These are phyloP conservation scores for Eruca vesicaria DNA, from an alignment of 441 rosid species.

Conservation along the genomic window DNA sequence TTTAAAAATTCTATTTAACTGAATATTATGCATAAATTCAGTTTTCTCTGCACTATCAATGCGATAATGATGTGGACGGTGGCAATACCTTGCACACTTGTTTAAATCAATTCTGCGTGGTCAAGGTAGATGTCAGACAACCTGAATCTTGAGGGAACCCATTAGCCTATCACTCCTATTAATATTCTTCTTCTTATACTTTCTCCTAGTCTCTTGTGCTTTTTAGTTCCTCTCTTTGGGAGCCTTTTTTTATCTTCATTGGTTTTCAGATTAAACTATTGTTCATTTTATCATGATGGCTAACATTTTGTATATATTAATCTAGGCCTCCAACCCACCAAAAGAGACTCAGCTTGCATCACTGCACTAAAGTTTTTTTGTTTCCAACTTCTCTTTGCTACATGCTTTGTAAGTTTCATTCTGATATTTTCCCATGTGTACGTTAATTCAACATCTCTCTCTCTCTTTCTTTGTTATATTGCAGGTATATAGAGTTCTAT, in stretches of 20 bases:
- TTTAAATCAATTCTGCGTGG: slow-evolving; percentile 90
- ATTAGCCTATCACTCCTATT: slow-evolving; percentile 30
- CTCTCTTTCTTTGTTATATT: slow-evolving; percentile 27
- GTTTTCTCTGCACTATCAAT: slow-evolving; percentile 72
- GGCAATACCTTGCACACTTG: slow-evolving; percentile 91
- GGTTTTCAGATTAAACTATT: slow-evolving; percentile 18
- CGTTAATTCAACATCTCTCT: slow-evolving; percentile 40
- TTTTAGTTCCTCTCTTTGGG: slow-evolving; percentile 7
- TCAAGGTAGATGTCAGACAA: slow-evolving; percentile 87
- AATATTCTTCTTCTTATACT: slow-evolving; percentile 30
- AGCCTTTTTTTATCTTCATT: slow-evolving; percentile 11
- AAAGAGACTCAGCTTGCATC: slow-evolving; percentile 77
- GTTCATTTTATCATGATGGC: slow-evolving; percentile 35
- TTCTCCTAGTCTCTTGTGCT: slow-evolving; percentile 16
- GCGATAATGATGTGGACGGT: slow-evolving; percentile 96
- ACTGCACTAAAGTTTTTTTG: slow-evolving; percentile 62
- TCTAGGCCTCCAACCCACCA: slow-evolving; percentile 56
- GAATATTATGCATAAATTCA: slow-evolving; percentile 34
- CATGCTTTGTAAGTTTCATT: slow-evolving; percentile 55
- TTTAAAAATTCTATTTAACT: slow-evolving; percentile 77
- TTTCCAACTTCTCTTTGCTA: slow-evolving; percentile 58
- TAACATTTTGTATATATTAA: slow-evolving; percentile 57
- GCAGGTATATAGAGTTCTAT: slow-evolving; percentile 92
- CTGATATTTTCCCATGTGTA: slow-evolving; percentile 28
- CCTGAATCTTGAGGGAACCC: slow-evolving; percentile 51